Evolutionary conservation across 495 filamentous ascomycete species (phyloP).

Genomic region (Penicillium angulare): DNA sequence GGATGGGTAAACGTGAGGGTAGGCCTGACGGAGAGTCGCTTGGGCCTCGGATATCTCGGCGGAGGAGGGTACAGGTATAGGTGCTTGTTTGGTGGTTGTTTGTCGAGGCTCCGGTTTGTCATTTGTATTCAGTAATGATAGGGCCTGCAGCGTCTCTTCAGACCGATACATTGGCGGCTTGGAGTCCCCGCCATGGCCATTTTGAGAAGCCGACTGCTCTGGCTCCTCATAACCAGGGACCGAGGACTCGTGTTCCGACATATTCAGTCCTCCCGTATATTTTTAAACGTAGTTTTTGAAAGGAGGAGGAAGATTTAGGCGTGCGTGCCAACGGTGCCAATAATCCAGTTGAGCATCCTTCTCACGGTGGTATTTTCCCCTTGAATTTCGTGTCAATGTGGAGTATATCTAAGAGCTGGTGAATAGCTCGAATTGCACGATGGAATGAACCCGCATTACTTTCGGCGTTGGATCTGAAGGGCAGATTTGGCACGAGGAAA

Average conservation of each 20-base stretch:
- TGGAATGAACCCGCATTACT: slow-evolving; percentile 43
- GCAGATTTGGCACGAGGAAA: slow-evolving; percentile 15
- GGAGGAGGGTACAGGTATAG: slow-evolving; percentile 19
- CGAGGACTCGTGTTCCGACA: slow-evolving; percentile 35
- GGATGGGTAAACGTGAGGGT: slow-evolving; percentile 38
- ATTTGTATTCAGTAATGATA: slow-evolving; percentile 17
- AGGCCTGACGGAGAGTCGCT: slow-evolving; percentile 38
- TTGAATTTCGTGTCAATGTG: not conserved
- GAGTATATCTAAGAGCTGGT: slow-evolving; percentile 34
- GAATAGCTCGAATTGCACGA: slow-evolving; percentile 26
- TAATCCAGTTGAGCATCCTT: slow-evolving; percentile 25
- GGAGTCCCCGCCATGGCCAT: slow-evolving; percentile 26
- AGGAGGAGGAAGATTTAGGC: slow-evolving; percentile 4
- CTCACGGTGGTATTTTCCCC: not conserved
- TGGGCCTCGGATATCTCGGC: slow-evolving; percentile 33
- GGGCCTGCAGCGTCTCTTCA: slow-evolving; percentile 24
- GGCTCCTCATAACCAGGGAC: slow-evolving; percentile 33
- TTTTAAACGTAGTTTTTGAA: slow-evolving; percentile 3
- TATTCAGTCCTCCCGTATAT: slow-evolving; percentile 25
- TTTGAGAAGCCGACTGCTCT: slow-evolving; percentile 23
- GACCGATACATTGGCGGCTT: slow-evolving; percentile 20
- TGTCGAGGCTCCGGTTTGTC: slow-evolving; percentile 26
- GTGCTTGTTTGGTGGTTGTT: slow-evolving; percentile 27
- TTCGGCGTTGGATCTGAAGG: slow-evolving; percentile 16
- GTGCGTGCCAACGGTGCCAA: slow-evolving; percentile 20